Evolutionary conservation across 164 flowering plant species (phyloP).

Genomic region (Macadamia integrifolia): DNA sequence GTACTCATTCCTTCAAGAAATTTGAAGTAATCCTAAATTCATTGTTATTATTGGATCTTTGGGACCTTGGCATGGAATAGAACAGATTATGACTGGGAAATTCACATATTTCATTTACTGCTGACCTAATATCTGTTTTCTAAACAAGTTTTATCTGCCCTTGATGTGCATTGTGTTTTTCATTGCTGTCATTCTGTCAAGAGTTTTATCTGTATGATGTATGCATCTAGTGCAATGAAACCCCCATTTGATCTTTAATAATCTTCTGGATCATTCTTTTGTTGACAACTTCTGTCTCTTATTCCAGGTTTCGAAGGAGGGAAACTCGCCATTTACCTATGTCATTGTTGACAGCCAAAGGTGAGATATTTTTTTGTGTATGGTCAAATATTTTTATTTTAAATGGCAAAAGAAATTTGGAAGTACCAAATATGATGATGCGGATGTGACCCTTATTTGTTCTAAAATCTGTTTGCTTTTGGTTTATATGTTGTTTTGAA

Average conservation of each 20-base stretch:
- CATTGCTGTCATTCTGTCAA: background rate
- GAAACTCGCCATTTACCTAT: conserved; percentile 84
- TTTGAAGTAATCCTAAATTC: too few species aligned
- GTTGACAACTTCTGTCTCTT: conserved; percentile 13
- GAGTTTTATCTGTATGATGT: background rate
- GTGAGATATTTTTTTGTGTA: conserved; percentile 41
- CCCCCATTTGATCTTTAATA: conserved; percentile 2
- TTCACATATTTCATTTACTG: background rate
- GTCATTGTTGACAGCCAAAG: conserved; percentile 74
- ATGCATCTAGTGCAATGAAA: background rate
- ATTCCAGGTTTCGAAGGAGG: conserved; percentile 69
- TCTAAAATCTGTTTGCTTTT: background rate
- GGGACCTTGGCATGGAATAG: background rate
- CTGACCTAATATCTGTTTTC: too few species aligned
- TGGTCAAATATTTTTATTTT: background rate
- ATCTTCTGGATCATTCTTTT: background rate
- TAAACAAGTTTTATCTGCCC: too few species aligned
- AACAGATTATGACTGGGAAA: background rate
- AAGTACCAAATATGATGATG: background rate
- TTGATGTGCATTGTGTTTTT: background rate
- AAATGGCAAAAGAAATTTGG: background rate
- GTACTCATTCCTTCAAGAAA: too few species aligned
- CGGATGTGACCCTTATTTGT: too few species aligned
- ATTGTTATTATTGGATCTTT: background rate
- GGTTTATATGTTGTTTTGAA: background rate